Conservation (phyloP, 2,329 filamentous ascomycete genomes). For the Diplodia sapinea region DNA sequence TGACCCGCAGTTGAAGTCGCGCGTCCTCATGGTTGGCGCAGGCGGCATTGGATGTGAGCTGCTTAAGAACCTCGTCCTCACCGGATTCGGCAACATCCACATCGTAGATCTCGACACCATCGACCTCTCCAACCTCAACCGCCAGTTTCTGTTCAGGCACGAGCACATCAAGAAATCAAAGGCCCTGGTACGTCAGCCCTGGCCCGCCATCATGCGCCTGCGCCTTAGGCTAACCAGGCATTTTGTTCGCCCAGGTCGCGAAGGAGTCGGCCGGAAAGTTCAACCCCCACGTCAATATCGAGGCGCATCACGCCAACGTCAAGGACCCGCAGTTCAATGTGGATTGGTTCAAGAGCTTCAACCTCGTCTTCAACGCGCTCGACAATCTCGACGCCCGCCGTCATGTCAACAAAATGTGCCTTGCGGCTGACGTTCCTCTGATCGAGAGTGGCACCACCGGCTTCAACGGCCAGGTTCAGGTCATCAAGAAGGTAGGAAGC, state of each 20-base stretch:
- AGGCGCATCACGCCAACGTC: conserved; percentile 92
- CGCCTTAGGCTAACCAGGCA: conserved; percentile 5
- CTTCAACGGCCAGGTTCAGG: conserved; percentile 96
- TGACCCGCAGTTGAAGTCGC: conserved; percentile 64
- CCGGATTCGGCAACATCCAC: conserved; percentile 90
- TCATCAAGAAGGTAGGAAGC: conserved; percentile 75
- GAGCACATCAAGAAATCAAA: conserved; percentile 99
- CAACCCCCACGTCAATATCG: conserved; percentile 84
- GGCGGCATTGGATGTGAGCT: conserved; percentile 98
- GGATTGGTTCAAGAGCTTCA: conserved; percentile 83
- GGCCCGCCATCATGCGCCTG: not conserved
- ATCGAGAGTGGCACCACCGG: conserved; percentile 97
- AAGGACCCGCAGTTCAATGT: conserved; percentile 87
- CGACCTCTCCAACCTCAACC: conserved; percentile 95
- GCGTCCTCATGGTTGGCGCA: conserved; percentile 91
- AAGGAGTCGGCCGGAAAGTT: conserved; percentile 90
- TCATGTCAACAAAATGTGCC: conserved; percentile 97
- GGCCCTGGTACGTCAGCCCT: conserved; percentile 71
- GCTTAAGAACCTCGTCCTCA: conserved; percentile 92
- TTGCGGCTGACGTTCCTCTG: conserved; percentile 86
- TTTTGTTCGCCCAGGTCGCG: conserved; percentile 67
- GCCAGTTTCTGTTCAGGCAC: conserved; percentile 94
- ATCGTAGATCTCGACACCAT: conserved; percentile 98
- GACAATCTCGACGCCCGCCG: conserved; percentile 93
- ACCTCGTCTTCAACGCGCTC: conserved; percentile 91